phyloP scores from a whole-genome alignment of 202 grass and related monocot genomes.

The Hordeum pubiflorum region DNA sequence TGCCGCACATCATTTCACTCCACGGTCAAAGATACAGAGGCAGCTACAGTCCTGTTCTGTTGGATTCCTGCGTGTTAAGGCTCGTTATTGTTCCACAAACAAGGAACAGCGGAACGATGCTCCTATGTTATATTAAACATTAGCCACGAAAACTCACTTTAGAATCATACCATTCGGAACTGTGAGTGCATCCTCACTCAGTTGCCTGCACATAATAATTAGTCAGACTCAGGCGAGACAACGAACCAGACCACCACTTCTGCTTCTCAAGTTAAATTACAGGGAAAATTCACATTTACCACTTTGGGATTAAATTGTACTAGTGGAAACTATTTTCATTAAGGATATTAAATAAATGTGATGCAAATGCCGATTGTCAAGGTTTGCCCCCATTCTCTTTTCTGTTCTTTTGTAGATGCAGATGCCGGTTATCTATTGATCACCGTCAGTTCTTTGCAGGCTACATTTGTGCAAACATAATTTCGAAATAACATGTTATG shows the following conservation, averaged over 20 bases:
- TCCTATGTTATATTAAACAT: background rate
- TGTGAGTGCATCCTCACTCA: constrained; percentile 24
- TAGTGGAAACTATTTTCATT: background rate
- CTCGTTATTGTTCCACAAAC: background rate
- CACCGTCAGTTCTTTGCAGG: background rate
- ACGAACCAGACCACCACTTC: background rate
- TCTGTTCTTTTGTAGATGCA: background rate
- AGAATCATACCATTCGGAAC: background rate
- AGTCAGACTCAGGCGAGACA: background rate
- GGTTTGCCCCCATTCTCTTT: background rate
- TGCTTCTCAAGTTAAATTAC: background rate
- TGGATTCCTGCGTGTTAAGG: constrained; percentile 6
- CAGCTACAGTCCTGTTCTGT: background rate
- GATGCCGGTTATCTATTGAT: background rate
- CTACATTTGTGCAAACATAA: background rate
- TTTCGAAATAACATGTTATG: background rate
- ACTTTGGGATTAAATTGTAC: background rate
- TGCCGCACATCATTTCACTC: constrained; percentile 16
- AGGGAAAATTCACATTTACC: background rate
- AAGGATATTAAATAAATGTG: background rate
- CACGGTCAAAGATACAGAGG: background rate
- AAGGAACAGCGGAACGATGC: background rate
- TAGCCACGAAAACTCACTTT: background rate
- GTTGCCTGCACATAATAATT: constrained; percentile 32
- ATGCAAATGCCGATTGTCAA: background rate